Evolutionary conservation across 2,329 filamentous ascomycete genomes (phyloP).

Genomic region (Neodidymelliopsis sp.): DNA sequence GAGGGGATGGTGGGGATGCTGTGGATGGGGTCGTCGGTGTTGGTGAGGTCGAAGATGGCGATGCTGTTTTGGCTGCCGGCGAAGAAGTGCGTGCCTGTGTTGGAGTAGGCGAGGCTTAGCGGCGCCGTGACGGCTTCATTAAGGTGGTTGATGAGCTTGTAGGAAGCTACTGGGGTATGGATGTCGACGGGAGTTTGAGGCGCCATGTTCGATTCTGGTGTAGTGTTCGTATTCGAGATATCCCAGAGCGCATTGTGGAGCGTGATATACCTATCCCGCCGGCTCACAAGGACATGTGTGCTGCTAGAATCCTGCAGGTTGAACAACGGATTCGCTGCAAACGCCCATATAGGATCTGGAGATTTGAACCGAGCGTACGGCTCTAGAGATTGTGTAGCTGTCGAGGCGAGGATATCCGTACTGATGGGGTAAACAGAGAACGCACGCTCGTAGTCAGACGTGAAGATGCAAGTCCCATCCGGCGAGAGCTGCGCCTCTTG

Average conservation of each 20-base stretch:
- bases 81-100: constrained; percentile 60
- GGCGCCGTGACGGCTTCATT: constrained; percentile 66
- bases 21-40: constrained; percentile 56
- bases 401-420: constrained; percentile 16
- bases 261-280: constrained; percentile 63
- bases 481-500: constrained; percentile 47
- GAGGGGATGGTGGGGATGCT: constrained; percentile 55
- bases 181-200: constrained; percentile 32
- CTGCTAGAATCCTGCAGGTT: constrained; percentile 59
- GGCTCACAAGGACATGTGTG: constrained; percentile 60
- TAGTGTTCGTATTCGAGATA: neutral
- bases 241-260: constrained; percentile 63
- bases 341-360: constrained; percentile 61
- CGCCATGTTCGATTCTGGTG: neutral
- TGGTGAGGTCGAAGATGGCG: constrained; percentile 63
- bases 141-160: constrained; percentile 61
- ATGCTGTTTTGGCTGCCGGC: constrained; percentile 64
- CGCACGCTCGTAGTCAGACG: constrained; percentile 60
- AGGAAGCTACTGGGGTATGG: constrained; percentile 54
- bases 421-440: constrained; percentile 58
- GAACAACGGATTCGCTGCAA: constrained; percentile 63
- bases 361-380: constrained; percentile 57
- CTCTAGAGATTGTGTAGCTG: constrained; percentile 39
- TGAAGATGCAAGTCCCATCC: constrained; percentile 66
- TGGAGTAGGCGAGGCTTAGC: constrained; percentile 62